phyloP scores from a whole-genome alignment of 148 eudicot species.

The Amaranthus palmeri region DNA sequence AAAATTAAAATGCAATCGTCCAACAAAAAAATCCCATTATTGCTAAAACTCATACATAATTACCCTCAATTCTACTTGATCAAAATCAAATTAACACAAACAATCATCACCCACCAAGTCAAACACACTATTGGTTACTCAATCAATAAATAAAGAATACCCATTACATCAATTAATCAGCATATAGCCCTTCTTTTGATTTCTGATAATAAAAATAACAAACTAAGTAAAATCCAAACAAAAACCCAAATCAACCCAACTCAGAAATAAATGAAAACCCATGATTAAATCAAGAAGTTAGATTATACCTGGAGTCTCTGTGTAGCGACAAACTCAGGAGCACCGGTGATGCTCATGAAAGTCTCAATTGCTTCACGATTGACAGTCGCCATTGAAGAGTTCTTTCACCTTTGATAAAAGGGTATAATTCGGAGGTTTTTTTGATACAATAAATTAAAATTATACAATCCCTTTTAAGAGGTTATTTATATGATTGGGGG shows the following conservation, averaged over 20 bases:
- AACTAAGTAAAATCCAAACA: background rate
- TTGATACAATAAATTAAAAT: background rate
- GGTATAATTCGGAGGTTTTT: background rate
- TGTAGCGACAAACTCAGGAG: slow-evolving; percentile 51
- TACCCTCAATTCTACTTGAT: background rate
- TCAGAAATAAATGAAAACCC: background rate
- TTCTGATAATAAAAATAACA: background rate
- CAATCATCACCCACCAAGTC: slow-evolving; percentile 3
- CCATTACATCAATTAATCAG: slow-evolving; percentile 10
- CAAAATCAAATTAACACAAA: background rate
- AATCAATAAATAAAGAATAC: background rate
- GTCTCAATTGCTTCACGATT: slow-evolving; percentile 72
- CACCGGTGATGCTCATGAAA: slow-evolving; percentile 80
- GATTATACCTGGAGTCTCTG: slow-evolving; percentile 58
- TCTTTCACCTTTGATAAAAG: background rate
- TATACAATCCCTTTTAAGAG: background rate
- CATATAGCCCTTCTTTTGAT: background rate
- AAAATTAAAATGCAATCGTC: background rate
- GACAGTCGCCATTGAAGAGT: slow-evolving; percentile 47
- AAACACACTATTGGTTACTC: background rate
- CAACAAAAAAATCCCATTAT: background rate
- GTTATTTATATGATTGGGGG: background rate
- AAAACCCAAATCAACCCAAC: slow-evolving; percentile 26
- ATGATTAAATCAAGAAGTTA: background rate
- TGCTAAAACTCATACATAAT: background rate